Evolutionary conservation across 257 asterid species (phyloP).

Genomic region (Gentiana straminea): DNA sequence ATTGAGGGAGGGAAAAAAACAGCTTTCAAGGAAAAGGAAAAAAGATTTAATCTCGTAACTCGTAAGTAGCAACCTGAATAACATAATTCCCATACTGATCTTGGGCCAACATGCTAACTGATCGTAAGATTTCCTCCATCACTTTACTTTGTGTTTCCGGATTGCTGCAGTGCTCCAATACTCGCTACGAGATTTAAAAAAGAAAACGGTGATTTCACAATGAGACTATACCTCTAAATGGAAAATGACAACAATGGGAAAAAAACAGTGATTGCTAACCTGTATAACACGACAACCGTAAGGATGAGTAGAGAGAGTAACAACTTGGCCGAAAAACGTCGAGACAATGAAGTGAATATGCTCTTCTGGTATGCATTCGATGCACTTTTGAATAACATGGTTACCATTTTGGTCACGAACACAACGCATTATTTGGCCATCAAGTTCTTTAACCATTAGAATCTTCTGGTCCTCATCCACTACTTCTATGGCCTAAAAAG

Average conservation of each 20-base stretch:
- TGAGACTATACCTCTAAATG: neutral
- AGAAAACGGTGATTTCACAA: conserved; percentile 5
- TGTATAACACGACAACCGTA: conserved; percentile 98
- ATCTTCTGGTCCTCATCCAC: conserved; percentile 85
- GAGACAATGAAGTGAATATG: conserved; percentile 68
- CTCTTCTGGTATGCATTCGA: conserved; percentile 86
- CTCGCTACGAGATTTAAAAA: conserved; percentile 41
- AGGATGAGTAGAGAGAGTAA: conserved; percentile 88
- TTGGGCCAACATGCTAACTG: conserved; percentile 91
- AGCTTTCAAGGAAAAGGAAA: neutral
- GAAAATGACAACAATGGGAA: neutral
- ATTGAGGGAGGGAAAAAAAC: too few relatives aligned
- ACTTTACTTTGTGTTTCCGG: conserved; percentile 69
- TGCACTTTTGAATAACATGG: conserved; percentile 92
- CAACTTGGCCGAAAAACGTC: conserved; percentile 80
- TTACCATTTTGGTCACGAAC: conserved; percentile 98
- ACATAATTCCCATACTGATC: conserved; percentile 98
- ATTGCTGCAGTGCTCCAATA: conserved; percentile 72
- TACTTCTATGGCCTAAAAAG: conserved; percentile 82
- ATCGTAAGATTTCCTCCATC: conserved; percentile 81
- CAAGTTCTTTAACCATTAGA: conserved; percentile 89
- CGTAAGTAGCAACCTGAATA: conserved; percentile 46
- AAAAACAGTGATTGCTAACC: conserved; percentile 27
- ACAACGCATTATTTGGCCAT: conserved; percentile 87
- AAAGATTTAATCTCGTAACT: neutral